These are phyloP conservation scores for Penicillium sp. DNA, from an alignment of 2,329 filamentous ascomycete genomes.

Conservation along the genomic window DNA sequence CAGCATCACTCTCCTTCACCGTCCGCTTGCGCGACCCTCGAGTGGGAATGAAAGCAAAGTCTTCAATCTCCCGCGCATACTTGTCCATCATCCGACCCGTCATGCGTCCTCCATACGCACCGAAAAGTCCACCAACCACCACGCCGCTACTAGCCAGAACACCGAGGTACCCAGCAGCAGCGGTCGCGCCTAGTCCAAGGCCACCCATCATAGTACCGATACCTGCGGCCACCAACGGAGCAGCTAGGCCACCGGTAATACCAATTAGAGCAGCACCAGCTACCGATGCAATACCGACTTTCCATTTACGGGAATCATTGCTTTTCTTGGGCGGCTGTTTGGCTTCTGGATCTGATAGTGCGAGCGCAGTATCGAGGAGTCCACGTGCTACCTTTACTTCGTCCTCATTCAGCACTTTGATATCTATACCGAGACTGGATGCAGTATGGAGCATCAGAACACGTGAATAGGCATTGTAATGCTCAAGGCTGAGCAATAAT, in stretches of 20 bases:
- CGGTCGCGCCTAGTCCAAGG: slow-evolving; percentile 69
- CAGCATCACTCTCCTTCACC: slow-evolving; percentile 40
- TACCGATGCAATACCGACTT: slow-evolving; percentile 83
- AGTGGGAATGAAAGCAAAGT: slow-evolving; percentile 82
- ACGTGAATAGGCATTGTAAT: slow-evolving; percentile 73
- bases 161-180: slow-evolving; percentile 76
- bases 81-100: slow-evolving; percentile 82
- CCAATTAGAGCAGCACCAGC: slow-evolving; percentile 86
- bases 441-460: slow-evolving; percentile 69
- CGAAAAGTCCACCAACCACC: slow-evolving; percentile 81
- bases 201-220: slow-evolving; percentile 78
- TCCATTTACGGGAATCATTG: slow-evolving; percentile 67
- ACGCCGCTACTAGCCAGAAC: slow-evolving; percentile 76
- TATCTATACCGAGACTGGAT: slow-evolving; percentile 68
- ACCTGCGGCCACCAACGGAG: slow-evolving; percentile 73
- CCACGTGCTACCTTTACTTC: slow-evolving; percentile 74
- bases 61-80: slow-evolving; percentile 82
- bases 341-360: slow-evolving; percentile 75
- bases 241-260: slow-evolving; percentile 75
- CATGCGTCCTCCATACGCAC: slow-evolving; percentile 84
- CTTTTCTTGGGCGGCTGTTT: slow-evolving; percentile 70
- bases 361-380: slow-evolving; percentile 72
- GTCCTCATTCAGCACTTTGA: slow-evolving; percentile 65
- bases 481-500: slow-evolving; percentile 72
- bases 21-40: slow-evolving; percentile 52